Evolutionary conservation across 1,284 basidiomycete genomes (phyloP).

Genomic region (Sporisorium graminicola): DNA sequence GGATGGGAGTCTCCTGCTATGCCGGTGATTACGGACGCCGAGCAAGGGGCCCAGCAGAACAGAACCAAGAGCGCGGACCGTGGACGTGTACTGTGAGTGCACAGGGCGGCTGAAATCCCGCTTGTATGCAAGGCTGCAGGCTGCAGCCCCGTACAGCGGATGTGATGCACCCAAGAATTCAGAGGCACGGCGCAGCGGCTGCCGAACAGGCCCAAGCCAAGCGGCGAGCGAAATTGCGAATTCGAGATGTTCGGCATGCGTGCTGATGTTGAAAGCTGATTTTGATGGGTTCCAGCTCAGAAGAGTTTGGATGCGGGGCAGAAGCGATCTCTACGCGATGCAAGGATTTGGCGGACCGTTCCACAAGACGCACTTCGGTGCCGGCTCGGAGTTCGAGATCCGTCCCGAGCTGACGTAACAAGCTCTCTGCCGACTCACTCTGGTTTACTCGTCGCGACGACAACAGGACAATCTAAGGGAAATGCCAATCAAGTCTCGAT

Average conservation of each 20-base stretch:
- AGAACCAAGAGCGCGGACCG: not conserved
- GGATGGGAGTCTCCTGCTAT: no score
- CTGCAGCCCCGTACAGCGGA: conserved; percentile 3
- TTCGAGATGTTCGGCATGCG: no score
- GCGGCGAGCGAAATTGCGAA: no score
- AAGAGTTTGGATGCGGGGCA: not conserved
- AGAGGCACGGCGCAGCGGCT: not conserved
- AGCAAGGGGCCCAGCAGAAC: not conserved
- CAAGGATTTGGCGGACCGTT: not conserved
- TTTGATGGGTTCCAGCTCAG: no score
- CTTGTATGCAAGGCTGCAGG: not conserved
- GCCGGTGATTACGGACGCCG: not conserved
- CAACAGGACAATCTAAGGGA: no score
- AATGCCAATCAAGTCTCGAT: no score
- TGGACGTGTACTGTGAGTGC: no score
- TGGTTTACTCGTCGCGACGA: not conserved
- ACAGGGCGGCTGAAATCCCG: not conserved
- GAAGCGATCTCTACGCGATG: not conserved
- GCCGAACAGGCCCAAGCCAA: not conserved
- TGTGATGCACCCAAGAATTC: not conserved
- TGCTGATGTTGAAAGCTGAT: no score
- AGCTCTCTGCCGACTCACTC: not conserved
- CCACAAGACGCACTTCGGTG: conserved; percentile 1
- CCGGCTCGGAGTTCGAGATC: conserved; percentile 3
- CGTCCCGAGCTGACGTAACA: conserved; percentile 4